Evolutionary conservation across 306 rosid species (phyloP).

Genomic region (Rosa persica): DNA sequence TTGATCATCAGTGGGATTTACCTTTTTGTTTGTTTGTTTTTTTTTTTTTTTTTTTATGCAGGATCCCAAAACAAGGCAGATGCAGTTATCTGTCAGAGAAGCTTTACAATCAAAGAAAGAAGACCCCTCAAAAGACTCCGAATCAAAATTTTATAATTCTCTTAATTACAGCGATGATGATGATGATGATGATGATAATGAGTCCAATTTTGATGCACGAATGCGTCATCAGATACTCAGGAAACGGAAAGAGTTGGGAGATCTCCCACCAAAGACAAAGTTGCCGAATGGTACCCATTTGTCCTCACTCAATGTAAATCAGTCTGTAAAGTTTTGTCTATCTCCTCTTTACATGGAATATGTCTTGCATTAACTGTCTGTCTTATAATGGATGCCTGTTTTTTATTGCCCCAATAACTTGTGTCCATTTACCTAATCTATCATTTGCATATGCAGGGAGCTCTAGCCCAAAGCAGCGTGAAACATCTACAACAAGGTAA

Average conservation of each 20-base stretch:
- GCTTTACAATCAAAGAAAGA: conserved; percentile 76
- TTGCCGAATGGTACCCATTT: conserved; percentile 50
- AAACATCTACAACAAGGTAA: conserved; percentile 54
- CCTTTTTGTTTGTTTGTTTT: background rate
- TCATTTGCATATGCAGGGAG: conserved; percentile 57
- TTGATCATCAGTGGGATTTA: background rate
- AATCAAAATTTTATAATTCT: conserved; percentile 35
- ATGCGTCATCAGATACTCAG: conserved; percentile 85
- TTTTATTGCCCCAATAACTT: background rate
- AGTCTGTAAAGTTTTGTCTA: conserved; percentile 14
- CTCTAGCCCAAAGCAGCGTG: conserved; percentile 44
- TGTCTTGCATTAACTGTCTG: background rate
- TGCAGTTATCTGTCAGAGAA: conserved; percentile 83
- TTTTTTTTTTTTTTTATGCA: conserved; percentile 27
- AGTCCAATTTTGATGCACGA: conserved; percentile 79
- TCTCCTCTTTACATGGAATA: background rate
- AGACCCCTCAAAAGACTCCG: conserved; percentile 48
- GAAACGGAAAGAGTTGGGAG: conserved; percentile 73
- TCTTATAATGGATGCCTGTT: conserved; percentile 12
- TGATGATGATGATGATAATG: conserved; percentile 41
- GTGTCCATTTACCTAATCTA: conserved; percentile 6
- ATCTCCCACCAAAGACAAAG: conserved; percentile 61
- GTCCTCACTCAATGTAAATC: conserved; percentile 16
- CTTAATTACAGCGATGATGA: conserved; percentile 53
- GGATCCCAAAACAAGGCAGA: conserved; percentile 55